Conservation (phyloP, 2,329 filamentous ascomycete species). For the Exophiala viscosa region DNA sequence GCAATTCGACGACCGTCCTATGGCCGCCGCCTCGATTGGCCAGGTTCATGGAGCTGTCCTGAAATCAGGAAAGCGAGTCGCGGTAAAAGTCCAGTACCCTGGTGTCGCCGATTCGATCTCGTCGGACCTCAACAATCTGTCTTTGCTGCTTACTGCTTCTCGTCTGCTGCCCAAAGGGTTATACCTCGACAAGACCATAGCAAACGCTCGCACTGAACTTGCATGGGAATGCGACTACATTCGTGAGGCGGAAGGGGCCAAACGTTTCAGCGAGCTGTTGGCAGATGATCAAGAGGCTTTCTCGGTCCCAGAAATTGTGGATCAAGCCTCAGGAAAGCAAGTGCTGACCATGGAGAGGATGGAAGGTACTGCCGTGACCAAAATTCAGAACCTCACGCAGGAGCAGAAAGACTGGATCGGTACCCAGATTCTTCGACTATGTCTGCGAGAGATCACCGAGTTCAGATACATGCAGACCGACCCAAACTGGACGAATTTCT, state of each 20-base stretch:
- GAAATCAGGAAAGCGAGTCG: slow-evolving; percentile 70
- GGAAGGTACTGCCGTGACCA: slow-evolving; percentile 79
- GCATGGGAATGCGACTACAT: slow-evolving; percentile 97
- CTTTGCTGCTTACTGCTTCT: slow-evolving; percentile 83
- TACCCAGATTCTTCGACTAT: slow-evolving; percentile 85
- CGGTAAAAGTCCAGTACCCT: slow-evolving; percentile 96
- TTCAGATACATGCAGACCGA: slow-evolving; percentile 99
- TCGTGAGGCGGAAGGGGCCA: slow-evolving; percentile 78
- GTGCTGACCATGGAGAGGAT: slow-evolving; percentile 94
- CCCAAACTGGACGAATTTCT: slow-evolving; percentile 98
- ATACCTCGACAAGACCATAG: slow-evolving; percentile 95
- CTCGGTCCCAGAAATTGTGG: slow-evolving; percentile 71
- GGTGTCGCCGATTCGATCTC: slow-evolving; percentile 95
- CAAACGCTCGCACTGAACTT: slow-evolving; percentile 85
- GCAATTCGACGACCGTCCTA: slow-evolving; percentile 83
- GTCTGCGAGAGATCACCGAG: slow-evolving; percentile 85
- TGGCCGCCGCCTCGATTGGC: slow-evolving; percentile 93
- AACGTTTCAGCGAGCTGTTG: slow-evolving; percentile 73
- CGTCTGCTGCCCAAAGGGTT: slow-evolving; percentile 85
- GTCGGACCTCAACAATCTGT: slow-evolving; percentile 91
- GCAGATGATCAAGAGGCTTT: slow-evolving; percentile 70
- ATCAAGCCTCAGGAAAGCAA: slow-evolving; percentile 75
- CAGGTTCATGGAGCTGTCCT: slow-evolving; percentile 87
- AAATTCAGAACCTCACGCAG: slow-evolving; percentile 70
- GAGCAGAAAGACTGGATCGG: slow-evolving; percentile 93